Conservation (phyloP, 1,284 basidiomycete species). For the Amylostereum areolatum region DNA sequence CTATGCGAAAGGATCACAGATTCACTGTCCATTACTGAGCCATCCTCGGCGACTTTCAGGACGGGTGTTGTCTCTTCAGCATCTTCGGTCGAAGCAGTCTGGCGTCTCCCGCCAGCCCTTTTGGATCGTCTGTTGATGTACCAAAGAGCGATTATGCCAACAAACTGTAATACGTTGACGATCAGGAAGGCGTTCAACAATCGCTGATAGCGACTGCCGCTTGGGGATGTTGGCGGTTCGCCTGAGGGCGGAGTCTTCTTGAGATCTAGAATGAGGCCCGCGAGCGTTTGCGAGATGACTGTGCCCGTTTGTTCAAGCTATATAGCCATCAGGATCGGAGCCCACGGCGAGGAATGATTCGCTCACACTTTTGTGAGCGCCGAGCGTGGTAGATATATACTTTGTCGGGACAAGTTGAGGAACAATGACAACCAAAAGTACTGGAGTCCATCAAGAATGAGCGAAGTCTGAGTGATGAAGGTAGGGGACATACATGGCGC, state of each 20-base stretch:
- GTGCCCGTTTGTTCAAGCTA: constrained; percentile 72
- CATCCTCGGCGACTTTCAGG: constrained; percentile 5
- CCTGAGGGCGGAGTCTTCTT: constrained; percentile 18
- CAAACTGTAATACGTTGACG: constrained; percentile 55
- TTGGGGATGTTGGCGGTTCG: neutral
- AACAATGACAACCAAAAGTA: constrained; percentile 70
- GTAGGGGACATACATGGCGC: constrained; percentile 47
- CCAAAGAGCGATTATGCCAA: constrained; percentile 43
- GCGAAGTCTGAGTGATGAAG: neutral
- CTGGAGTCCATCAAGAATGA: constrained; percentile 24
- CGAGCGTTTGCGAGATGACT: constrained; percentile 64
- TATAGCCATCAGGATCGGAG: constrained; percentile 1
- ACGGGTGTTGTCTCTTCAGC: neutral
- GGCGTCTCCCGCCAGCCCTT: constrained; percentile 14
- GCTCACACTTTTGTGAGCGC: constrained; percentile 73
- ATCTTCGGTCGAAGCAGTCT: neutral
- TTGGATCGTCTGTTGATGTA: constrained; percentile 36
- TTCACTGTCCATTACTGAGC: neutral
- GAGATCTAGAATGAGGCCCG: constrained; percentile 58
- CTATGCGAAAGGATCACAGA: neutral
- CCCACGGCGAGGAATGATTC: neutral
- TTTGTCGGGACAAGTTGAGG: constrained; percentile 65
- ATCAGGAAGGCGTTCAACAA: constrained; percentile 55
- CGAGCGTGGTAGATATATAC: constrained; percentile 74
- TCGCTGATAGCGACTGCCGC: constrained; percentile 34